Conservation (phyloP, 495 filamentous ascomycete genomes). For the Coniosporium apollinis region DNA sequence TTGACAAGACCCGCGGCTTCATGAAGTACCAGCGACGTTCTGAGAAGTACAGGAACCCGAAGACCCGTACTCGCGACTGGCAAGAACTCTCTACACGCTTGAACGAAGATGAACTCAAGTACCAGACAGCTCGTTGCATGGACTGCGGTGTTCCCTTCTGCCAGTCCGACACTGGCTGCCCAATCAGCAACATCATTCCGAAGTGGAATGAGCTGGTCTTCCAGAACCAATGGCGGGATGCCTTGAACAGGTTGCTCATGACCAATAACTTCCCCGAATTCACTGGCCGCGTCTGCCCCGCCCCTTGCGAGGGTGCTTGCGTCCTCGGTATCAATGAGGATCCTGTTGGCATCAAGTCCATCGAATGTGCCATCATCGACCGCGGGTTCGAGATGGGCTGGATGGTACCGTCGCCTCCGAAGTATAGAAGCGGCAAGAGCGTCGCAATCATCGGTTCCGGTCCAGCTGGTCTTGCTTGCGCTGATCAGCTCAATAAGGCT, state of each 20-base stretch:
- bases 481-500: constrained; percentile 90
- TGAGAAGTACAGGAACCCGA: constrained; percentile 85
- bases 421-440: constrained; percentile 74
- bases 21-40: constrained; percentile 94
- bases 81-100: constrained; percentile 77
- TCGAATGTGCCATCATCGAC: constrained; percentile 98
- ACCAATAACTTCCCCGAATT: constrained; percentile 99
- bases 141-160: constrained; percentile 99
- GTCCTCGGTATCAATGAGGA: constrained; percentile 98
- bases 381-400: constrained; percentile 98
- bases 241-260: constrained; percentile 87
- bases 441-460: constrained; percentile 91
- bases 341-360: constrained; percentile 96
- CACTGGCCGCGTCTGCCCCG: constrained; percentile 94
- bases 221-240: constrained; percentile 87
- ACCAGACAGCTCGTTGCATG: constrained; percentile 97
- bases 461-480: constrained; percentile 77
- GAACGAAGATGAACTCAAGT: constrained; percentile 95
- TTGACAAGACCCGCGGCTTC: constrained; percentile 97
- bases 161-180: constrained; percentile 92
- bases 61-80: constrained; percentile 88
- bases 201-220: constrained; percentile 98
- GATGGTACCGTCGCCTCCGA: constrained; percentile 79
- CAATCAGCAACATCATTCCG: constrained; percentile 98
- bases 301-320: constrained; percentile 94